These are phyloP conservation scores for Furcasterigmium furcatum DNA, from an alignment of 2,329 filamentous ascomycete species.

Conservation along the genomic window DNA sequence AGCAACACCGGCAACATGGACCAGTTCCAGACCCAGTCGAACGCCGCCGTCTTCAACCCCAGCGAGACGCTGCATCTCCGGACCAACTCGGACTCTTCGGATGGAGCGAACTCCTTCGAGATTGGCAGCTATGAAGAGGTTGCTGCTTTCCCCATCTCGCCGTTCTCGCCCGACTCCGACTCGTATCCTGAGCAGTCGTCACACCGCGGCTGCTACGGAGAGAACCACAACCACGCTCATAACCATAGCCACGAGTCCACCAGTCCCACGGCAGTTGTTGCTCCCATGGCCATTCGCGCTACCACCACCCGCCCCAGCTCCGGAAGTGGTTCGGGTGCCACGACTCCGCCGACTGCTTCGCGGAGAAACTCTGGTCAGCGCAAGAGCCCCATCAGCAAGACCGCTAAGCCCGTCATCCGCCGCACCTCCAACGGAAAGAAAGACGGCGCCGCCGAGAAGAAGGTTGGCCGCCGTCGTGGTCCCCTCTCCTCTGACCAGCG, in stretches of 20 bases:
- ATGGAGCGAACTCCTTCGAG: conserved; percentile 63
- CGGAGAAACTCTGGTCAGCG: conserved; percentile 68
- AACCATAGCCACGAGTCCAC: conserved; percentile 45
- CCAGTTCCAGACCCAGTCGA: conserved; percentile 52
- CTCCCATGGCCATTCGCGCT: conserved; percentile 68
- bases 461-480: conserved; percentile 84
- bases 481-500: conserved; percentile 90
- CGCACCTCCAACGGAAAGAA: conserved; percentile 76
- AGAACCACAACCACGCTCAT: conserved; percentile 38
- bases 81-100: conserved; percentile 82
- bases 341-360: conserved; percentile 57
- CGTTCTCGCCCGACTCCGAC: conserved; percentile 82
- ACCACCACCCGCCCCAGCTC: conserved; percentile 58
- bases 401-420: conserved; percentile 79
- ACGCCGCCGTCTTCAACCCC: conserved; percentile 81
- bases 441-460: conserved; percentile 79
- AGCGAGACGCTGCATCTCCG: conserved; percentile 85
- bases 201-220: conserved; percentile 62
- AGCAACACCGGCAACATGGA: conserved; percentile 67
- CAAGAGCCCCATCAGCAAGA: conserved; percentile 78
- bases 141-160: conserved; percentile 64
- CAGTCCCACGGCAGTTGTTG: conserved; percentile 65
- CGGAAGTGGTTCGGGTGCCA: conserved; percentile 56
- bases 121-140: conserved; percentile 82
- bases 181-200: conserved; percentile 60